phyloP scores from a whole-genome alignment of 257 asterid species.

The Solanum pimpinellifolium region DNA sequence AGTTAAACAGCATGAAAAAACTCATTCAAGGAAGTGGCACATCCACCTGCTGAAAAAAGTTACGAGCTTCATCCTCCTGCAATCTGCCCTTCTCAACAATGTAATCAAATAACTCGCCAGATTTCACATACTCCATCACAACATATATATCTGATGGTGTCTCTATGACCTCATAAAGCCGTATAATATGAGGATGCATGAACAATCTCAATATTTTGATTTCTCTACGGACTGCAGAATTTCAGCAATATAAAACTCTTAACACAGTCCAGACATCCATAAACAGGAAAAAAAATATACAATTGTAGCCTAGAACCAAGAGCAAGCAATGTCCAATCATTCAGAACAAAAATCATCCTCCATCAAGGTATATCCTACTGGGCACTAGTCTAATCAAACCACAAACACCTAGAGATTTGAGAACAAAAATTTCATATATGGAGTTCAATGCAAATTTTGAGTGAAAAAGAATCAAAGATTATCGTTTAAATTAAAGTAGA shows the following conservation, averaged over 20 bases:
- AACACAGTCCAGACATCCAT: neutral
- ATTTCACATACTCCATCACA: conserved; percentile 82
- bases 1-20: neutral
- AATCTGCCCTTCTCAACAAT: conserved; percentile 93
- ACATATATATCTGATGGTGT: conserved; percentile 76
- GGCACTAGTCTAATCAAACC: neutral
- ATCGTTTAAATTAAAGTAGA: neutral
- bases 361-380: neutral
- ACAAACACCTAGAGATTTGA: neutral
- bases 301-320: neutral
- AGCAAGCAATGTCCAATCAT: neutral
- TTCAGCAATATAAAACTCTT: neutral
- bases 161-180: conserved; percentile 94
- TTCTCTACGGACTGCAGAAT: conserved; percentile 78
- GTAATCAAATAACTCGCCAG: conserved; percentile 95
- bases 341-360: neutral
- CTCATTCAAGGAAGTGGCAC: neutral
- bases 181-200: conserved; percentile 95
- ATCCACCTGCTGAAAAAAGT: conserved; percentile 86
- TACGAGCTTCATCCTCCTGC: conserved; percentile 82
- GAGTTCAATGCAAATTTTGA: neutral
- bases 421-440: neutral
- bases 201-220: conserved; percentile 83
- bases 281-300: neutral
- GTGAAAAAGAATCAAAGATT: neutral